Evolutionary conservation across 2,329 filamentous ascomycete genomes (phyloP), one percentile per base, ranked within the genome.

Genomic region (Arthrobotrys musiformis): DNA sequence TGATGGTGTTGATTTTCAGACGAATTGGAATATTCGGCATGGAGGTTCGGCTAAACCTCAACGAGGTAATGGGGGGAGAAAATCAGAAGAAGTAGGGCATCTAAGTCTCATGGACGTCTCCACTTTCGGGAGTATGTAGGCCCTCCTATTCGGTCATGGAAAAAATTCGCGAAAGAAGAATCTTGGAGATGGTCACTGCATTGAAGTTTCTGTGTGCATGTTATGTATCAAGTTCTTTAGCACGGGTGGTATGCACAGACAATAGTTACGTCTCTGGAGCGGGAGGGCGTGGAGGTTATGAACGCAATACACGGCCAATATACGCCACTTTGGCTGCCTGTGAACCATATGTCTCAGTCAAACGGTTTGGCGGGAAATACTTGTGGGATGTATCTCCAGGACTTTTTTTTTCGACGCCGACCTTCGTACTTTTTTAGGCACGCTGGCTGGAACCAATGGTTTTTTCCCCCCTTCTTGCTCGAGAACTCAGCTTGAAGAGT

Each of bases 241-340:
- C 54, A 58, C 33, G 54, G 54, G 40, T 33, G 11, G 33, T 58
- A 40, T 40, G 54, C 30, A 26, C 30, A 58, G 54, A 40, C 67
- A 30, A 22, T 61, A n/a, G n/a, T n/a, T n/a, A 40, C 17, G 66
- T 9, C 30, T 70, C 56, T 70, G 44, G 56, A 63, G 56, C 67
- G 67, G 67, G 67, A 62, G 56, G 50, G 67, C 67, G 56, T 54
- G 56, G 58, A 35, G 11, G 30, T 22, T 26, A 33, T 40, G 30
- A 58, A 58, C 19, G 19, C 54, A 35, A 58, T 58, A 11, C 6
- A 37, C 54, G 37, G 68, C 68, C 58, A 72, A 72, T 58, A 22
- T 13, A 37, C 68, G 68, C 68, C 68, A 64, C 68, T 61, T 72
- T 58, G 54, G 68, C 58, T 72, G 68, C 68, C 68, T 72, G 68